Evolutionary conservation across 106 monocot genomes (phyloP), one percentile per base, ranked within the genome.

Genomic region (Hemerocallis citrina): DNA sequence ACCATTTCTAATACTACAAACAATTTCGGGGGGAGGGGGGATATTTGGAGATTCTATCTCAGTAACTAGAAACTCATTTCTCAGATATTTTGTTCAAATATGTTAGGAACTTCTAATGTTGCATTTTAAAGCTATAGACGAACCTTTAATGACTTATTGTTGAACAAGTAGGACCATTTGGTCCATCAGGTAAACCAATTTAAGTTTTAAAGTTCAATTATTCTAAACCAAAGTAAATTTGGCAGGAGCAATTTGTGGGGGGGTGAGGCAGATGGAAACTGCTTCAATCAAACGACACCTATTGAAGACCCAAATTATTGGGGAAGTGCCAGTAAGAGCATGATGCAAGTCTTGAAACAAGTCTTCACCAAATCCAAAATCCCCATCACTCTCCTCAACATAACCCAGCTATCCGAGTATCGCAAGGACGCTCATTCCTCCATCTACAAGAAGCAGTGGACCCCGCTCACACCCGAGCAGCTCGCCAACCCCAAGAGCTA

Each of bases 401-500:
- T 92, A 50, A 92, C 92, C 7, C 70, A 73, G 29, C 63, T 92
- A 3, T 92, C 92, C 2, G 92, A 92, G 63, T 87, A 72, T 58
- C 70, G 92, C 2, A 92, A 82, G 43, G 92, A 92, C n/a, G 92
- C 83, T 0, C 92, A 92, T 77, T 80, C 92, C 0, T 77, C 80
- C 46, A 79, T 92, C 28, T 75, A 92, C 55, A 87, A 84, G 74
- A 85, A 81, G 54, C 84, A 81, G 47, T 81, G 89, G 89, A 67
- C 37, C 22, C 88, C 83, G 4, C 54, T 80, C 42, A 80, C 83
- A 5, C 76, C 83, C 1, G 79, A 88, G 67, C 79, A 84, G 72
- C 34, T 84, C 1, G 80, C 80, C 9, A 75, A 81, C 51, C 84
- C 84, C 0, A 67, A 54, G 58, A 81, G 84, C 69, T 85, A 81